Evolutionary conservation across 345 rosid species (phyloP).

Genomic region (Clarkia xantiana): DNA sequence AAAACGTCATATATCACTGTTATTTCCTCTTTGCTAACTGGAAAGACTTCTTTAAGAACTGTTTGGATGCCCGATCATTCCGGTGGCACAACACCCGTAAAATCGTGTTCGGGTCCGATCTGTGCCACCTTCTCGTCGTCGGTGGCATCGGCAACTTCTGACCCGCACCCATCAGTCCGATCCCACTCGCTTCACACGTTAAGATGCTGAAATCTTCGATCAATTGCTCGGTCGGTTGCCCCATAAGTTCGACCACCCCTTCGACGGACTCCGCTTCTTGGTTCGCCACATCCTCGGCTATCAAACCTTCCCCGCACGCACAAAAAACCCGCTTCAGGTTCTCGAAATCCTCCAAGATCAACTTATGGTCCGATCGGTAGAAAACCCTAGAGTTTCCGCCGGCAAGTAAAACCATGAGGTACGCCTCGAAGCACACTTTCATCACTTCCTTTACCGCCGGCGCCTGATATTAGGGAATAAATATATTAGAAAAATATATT

Average conservation of each 20-base stretch:
- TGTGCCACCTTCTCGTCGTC: conserved; percentile 32
- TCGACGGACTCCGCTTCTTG: conserved; percentile 24
- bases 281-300: conserved; percentile 18
- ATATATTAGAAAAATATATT: too few relatives aligned
- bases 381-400: conserved; percentile 22
- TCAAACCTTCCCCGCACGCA: conserved; percentile 26
- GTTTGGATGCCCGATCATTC: conserved; percentile 22
- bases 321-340: conserved; percentile 22
- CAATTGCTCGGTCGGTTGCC: conserved; percentile 29
- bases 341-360: conserved; percentile 24
- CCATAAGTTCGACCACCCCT: conserved; percentile 29
- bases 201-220: conserved; percentile 34
- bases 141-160: conserved; percentile 40
- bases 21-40: conserved; percentile 27
- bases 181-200: conserved; percentile 29
- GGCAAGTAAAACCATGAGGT: conserved; percentile 30
- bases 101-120: conserved; percentile 38
- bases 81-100: conserved; percentile 30
- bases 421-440: conserved; percentile 31
- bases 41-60: conserved; percentile 30
- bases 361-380: conserved; percentile 15
- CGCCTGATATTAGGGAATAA: too few relatives aligned
- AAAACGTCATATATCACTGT: not conserved
- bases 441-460: conserved; percentile 26
- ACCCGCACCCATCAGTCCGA: conserved; percentile 21